phyloP scores from a whole-genome alignment of 495 filamentous ascomycete species.

The Aspergillus bridgeri region DNA sequence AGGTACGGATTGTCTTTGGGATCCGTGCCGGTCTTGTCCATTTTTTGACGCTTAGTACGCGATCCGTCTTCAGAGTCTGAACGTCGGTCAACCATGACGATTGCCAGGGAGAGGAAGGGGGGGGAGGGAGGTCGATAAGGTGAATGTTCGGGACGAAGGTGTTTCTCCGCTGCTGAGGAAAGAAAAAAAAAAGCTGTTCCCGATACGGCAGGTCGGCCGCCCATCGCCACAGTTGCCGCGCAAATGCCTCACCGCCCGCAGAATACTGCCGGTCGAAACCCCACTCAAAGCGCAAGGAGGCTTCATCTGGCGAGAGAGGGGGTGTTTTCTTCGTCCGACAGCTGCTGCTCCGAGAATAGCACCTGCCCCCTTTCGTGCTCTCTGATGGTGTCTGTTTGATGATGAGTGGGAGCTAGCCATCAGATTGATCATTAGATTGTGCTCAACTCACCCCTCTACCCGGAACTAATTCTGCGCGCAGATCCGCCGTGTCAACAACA shows the following conservation, averaged over 20 bases:
- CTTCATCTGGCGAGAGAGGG: not conserved
- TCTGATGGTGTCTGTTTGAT: not conserved
- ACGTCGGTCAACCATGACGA: constrained; percentile 41
- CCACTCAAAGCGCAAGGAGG: constrained; percentile 10
- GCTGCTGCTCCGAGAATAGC: not conserved
- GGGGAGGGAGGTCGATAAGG: not conserved
- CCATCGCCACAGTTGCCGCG: constrained; percentile 28
- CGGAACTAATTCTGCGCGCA: not conserved
- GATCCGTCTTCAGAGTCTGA: constrained; percentile 40
- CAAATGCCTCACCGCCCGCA: constrained; percentile 1
- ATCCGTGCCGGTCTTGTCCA: constrained; percentile 44
- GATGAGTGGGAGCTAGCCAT: not conserved
- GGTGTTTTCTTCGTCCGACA: not conserved
- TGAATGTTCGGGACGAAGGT: constrained; percentile 3
- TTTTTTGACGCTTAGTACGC: constrained; percentile 49
- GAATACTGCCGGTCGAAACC: constrained; percentile 19
- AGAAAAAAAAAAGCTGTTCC: constrained; percentile 20
- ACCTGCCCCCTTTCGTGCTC: not conserved
- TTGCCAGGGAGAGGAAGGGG: not conserved
- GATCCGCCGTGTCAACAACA: not conserved
- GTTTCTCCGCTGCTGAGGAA: constrained; percentile 13
- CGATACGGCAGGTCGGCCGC: constrained; percentile 35
- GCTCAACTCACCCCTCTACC: not conserved
- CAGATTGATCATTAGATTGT: not conserved
- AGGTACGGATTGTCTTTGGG: constrained; percentile 78